Evolutionary conservation across 129 eudicot species (phyloP).

Genomic region (Artemisia tridentata): DNA sequence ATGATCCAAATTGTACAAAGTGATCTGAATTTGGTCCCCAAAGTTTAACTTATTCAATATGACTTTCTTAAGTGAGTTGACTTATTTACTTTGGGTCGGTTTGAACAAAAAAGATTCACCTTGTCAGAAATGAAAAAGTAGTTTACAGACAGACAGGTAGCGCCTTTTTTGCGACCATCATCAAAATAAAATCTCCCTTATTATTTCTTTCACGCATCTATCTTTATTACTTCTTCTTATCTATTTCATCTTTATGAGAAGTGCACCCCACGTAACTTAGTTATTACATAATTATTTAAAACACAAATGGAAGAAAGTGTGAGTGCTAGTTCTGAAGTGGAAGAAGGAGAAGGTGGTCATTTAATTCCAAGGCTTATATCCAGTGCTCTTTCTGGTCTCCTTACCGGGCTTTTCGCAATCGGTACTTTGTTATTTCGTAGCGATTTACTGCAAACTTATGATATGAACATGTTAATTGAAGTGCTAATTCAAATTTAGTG

Average conservation of each 20-base stretch:
- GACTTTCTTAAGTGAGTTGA: too few relatives aligned
- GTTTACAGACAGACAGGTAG: background rate
- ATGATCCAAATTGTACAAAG: too few relatives aligned
- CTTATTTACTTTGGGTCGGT: too few relatives aligned
- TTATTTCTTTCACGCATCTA: slow-evolving; percentile 13
- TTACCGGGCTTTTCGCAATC: slow-evolving; percentile 51
- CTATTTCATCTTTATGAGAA: background rate
- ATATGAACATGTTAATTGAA: background rate
- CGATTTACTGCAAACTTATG: too few relatives aligned
- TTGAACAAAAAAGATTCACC: too few relatives aligned
- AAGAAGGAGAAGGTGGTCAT: slow-evolving; percentile 22
- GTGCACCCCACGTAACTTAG: slow-evolving; percentile 13
- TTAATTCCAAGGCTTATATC: slow-evolving; percentile 37
- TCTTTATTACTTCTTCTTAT: background rate
- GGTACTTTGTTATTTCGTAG: slow-evolving; percentile 29
- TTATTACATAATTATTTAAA: background rate
- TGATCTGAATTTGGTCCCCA: too few relatives aligned
- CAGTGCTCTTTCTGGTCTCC: slow-evolving; percentile 47
- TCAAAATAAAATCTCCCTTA: background rate
- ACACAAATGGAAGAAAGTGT: slow-evolving; percentile 37
- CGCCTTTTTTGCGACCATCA: slow-evolving; percentile 11
- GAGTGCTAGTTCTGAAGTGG: slow-evolving; percentile 12
- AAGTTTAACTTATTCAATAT: too few relatives aligned
- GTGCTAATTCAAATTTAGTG: background rate
- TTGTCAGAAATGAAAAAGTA: background rate